Evolutionary conservation across 331 rosid species (phyloP).

Genomic region (Quercus tomentella): DNA sequence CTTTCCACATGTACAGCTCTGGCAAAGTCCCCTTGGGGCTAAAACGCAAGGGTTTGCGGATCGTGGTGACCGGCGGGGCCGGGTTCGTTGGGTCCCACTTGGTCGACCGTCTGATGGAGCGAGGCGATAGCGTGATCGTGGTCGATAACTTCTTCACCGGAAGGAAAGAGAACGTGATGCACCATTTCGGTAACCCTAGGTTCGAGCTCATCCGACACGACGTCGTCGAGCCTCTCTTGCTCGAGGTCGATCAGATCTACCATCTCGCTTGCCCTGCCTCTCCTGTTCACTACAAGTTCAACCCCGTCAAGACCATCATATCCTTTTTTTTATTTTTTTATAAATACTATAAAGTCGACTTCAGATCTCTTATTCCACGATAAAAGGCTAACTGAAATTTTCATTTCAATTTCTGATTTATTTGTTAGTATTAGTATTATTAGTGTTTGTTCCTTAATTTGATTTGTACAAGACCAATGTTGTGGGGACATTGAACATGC

Average conservation of each 20-base stretch:
- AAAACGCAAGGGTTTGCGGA: conserved; percentile 70
- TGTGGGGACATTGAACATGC: conserved; percentile 94
- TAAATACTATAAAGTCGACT: too few species aligned
- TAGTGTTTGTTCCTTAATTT: conserved; percentile 36
- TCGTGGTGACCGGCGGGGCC: conserved; percentile 92
- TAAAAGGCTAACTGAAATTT: background rate
- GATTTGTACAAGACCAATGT: conserved; percentile 77
- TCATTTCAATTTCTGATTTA: background rate
- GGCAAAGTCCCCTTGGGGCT: conserved; percentile 71
- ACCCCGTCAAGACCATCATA: conserved; percentile 95
- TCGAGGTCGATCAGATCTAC: conserved; percentile 97
- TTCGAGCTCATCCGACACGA: conserved; percentile 93
- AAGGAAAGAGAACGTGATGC: conserved; percentile 82
- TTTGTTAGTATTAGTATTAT: background rate
- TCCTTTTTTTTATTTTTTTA: conserved; percentile 41
- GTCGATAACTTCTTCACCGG: conserved; percentile 95
- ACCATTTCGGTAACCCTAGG: conserved; percentile 80
- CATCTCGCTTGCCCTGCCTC: conserved; percentile 98
- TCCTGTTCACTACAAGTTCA: conserved; percentile 93
- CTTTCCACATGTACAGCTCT: conserved; percentile 34
- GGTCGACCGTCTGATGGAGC: conserved; percentile 77
- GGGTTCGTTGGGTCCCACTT: conserved; percentile 92
- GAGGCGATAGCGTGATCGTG: conserved; percentile 89
- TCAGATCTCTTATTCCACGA: too few species aligned
- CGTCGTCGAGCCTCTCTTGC: conserved; percentile 87